These are phyloP conservation scores for Penicillium brevicompactum DNA, from an alignment of 2,329 filamentous ascomycete genomes.

Conservation along the genomic window DNA sequence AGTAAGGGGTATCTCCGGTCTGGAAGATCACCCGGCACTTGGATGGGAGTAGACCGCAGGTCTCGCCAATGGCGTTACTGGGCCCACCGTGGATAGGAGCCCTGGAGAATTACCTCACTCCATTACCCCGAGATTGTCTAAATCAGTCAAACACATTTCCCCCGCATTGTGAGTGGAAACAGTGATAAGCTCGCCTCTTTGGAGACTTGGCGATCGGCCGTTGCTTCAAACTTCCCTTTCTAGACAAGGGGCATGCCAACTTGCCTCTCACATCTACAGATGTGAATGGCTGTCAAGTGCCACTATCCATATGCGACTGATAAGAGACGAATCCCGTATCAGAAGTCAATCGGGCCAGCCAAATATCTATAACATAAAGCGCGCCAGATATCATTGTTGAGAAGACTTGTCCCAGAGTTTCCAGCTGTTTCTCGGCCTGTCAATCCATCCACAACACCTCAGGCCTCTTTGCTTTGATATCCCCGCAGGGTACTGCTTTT, in stretches of 20 bases:
- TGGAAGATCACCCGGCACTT: not conserved
- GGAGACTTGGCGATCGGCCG: slow-evolving; percentile 8
- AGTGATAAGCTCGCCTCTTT: slow-evolving; percentile 8
- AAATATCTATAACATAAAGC: not conserved
- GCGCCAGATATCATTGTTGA: not conserved
- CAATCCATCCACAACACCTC: too few relatives aligned
- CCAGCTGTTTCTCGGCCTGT: too few relatives aligned
- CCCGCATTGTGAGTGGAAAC: slow-evolving; percentile 6
- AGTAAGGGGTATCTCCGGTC: not conserved
- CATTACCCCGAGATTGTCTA: slow-evolving; percentile 1
- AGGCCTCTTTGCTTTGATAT: too few relatives aligned
- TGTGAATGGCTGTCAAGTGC: slow-evolving; percentile 10
- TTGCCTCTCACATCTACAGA: not conserved
- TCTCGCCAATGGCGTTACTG: not conserved
- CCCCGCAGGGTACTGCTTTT: not conserved
- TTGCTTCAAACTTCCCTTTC: slow-evolving; percentile 25
- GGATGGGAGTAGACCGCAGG: not conserved
- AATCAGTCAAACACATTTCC: slow-evolving; percentile 5
- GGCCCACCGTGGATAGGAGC: not conserved
- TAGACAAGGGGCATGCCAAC: slow-evolving; percentile 5
- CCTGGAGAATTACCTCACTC: not conserved
- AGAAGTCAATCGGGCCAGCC: not conserved
- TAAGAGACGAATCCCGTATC: not conserved
- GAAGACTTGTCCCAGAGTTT: not conserved
- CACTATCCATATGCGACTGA: not conserved